These are phyloP conservation scores for Mortierella sp. DNA, from an alignment of 371 early-diverging fungal species.

Conservation along the genomic window DNA sequence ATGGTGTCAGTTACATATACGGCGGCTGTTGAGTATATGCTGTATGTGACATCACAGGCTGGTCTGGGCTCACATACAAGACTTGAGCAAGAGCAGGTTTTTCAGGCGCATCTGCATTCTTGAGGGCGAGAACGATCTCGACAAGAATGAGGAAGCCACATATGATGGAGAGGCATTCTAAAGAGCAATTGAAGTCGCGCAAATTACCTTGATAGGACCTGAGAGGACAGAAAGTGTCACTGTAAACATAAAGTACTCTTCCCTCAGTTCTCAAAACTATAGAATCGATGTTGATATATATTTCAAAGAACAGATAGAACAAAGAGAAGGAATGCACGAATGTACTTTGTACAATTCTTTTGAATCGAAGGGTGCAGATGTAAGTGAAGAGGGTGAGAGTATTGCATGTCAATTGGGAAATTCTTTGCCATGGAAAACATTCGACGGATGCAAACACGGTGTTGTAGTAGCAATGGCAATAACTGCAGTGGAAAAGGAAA, in stretches of 20 bases:
- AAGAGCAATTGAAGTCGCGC: too few species aligned
- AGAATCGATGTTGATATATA: neutral
- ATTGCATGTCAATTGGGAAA: neutral
- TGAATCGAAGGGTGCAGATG: neutral
- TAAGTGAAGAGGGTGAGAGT: neutral
- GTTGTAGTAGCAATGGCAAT: neutral
- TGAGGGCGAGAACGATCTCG: neutral
- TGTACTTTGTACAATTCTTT: neutral
- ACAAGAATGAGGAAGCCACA: neutral
- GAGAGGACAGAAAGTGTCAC: too few species aligned
- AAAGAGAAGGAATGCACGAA: neutral
- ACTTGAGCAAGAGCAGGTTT: neutral
- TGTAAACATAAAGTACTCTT: too few species aligned
- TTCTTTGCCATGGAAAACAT: too few species aligned
- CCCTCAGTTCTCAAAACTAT: too few species aligned
- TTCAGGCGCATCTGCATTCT: neutral
- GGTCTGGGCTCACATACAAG: conserved; percentile 1
- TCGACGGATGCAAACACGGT: neutral
- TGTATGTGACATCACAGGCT: neutral
- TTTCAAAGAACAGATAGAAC: neutral
- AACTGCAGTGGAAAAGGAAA: too few species aligned
- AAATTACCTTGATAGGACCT: too few species aligned
- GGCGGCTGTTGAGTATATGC: neutral
- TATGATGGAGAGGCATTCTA: neutral
- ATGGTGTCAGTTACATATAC: neutral